Percentiles rank a stretch among this genome's conserved stretches.
These are phyloP conservation scores for Termitomyces sp. DNA, from an alignment of 1,284 basidiomycete species.

Conservation along the genomic window DNA sequence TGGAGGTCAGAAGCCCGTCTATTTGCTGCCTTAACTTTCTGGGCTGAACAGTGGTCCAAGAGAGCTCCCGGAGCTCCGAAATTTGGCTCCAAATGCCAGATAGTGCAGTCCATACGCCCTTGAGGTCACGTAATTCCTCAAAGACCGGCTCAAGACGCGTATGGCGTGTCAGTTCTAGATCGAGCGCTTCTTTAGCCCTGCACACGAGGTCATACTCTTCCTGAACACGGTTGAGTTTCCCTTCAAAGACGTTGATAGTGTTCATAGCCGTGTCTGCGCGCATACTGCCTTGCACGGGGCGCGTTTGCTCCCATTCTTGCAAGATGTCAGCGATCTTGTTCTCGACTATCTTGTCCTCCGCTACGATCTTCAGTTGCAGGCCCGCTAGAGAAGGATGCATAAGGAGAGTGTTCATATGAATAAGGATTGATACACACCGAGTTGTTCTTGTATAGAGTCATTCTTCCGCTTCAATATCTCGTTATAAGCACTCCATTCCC, in stretches of 20 bases:
- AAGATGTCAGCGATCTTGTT: slow-evolving; percentile 73
- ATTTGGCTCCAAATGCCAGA: slow-evolving; percentile 97
- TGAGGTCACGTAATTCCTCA: slow-evolving; percentile 93
- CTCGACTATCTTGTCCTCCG: slow-evolving; percentile 96
- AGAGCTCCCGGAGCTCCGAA: slow-evolving; percentile 80
- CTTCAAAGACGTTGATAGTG: slow-evolving; percentile 91
- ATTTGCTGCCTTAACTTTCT: slow-evolving; percentile 93
- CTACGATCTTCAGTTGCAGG: slow-evolving; percentile 97
- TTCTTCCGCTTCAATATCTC: slow-evolving; percentile 98
- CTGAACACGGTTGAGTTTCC: slow-evolving; percentile 81
- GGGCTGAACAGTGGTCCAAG: slow-evolving; percentile 92
- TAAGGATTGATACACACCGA: slow-evolving; percentile 50
- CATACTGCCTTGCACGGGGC: slow-evolving; percentile 94
- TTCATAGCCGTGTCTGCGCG: slow-evolving; percentile 95
- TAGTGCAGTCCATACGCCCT: slow-evolving; percentile 98
- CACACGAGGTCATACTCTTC: slow-evolving; percentile 94
- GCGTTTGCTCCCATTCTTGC: slow-evolving; percentile 91
- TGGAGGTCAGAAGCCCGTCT: slow-evolving; percentile 83
- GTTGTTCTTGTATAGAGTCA: slow-evolving; percentile 96
- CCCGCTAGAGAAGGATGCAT: slow-evolving; percentile 55
- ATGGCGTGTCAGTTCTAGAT: slow-evolving; percentile 87
- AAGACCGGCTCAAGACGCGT: slow-evolving; percentile 90
- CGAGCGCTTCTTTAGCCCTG: slow-evolving; percentile 94
- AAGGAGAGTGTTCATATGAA: slow-evolving; percentile 4
- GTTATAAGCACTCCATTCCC: slow-evolving; percentile 98